Evolutionary conservation across 768 basidiomycete species (phyloP).

Genomic region (Candolleomyces aberdarensis): DNA sequence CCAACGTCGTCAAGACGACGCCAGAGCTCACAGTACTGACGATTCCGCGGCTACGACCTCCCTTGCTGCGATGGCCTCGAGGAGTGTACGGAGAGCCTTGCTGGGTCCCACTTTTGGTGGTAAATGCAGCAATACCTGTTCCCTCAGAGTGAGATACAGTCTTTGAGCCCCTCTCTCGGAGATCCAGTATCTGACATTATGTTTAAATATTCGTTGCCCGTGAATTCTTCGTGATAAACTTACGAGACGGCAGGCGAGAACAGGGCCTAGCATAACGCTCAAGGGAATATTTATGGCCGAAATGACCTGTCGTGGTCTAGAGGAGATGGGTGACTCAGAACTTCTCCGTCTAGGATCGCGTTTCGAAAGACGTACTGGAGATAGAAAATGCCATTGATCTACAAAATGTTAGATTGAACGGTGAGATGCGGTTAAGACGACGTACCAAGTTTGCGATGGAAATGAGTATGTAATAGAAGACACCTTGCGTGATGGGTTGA

Average conservation of each 20-base stretch:
- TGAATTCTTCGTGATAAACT: conserved; percentile 12
- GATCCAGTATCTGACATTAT: conserved; percentile 62
- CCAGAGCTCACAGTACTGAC: conserved; percentile 58
- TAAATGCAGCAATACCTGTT: conserved; percentile 64
- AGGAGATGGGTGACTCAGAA: conserved; percentile 3
- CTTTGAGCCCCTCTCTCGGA: conserved; percentile 78
- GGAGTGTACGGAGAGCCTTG: conserved; percentile 55
- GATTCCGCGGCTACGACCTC: conserved; percentile 38
- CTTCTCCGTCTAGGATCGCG: neutral
- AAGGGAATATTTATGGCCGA: conserved; percentile 83
- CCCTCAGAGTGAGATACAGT: conserved; percentile 73
- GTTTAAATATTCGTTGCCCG: neutral
- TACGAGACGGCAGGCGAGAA: conserved; percentile 77
- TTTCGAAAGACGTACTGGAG: conserved; percentile 54
- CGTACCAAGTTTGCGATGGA: conserved; percentile 77
- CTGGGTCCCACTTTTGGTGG: conserved; percentile 58
- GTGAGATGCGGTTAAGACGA: neutral
- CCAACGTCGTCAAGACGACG: conserved; percentile 60
- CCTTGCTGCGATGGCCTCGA: conserved; percentile 40
- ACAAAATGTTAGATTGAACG: conserved; percentile 1
- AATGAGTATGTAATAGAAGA: conserved; percentile 83
- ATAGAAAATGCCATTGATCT: conserved; percentile 83
- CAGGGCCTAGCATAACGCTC: conserved; percentile 79
- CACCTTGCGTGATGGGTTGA: conserved; percentile 38
- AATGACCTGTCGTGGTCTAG: conserved; percentile 75